Base-by-base conservation (phyloP, 2,329 filamentous ascomycete species). In the Fusarium clavum region DNA sequence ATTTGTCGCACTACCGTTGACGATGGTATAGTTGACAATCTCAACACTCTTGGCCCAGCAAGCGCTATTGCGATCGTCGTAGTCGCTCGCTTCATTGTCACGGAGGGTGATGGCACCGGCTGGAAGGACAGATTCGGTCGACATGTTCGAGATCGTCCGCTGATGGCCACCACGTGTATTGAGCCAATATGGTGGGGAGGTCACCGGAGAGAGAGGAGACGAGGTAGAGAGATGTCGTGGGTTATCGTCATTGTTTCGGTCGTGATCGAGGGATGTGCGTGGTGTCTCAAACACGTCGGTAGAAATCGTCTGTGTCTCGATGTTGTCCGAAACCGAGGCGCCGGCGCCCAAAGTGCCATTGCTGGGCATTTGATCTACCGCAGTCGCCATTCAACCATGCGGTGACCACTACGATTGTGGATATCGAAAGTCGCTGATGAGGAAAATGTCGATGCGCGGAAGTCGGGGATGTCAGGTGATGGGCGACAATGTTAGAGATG, bases 11-110 rank as follows among this genome's bases (percentile, higher is more conserved):
- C 85, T 85, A 53, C 86, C 84, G 63, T 88, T 87, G 47, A 91
- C 84, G 22, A 88, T 73, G 13, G 86, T 86, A 76, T 87, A 81
- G 74, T 88, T 86, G 40, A 84, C 82, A 44, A 91, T 84, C 70
- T 87, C 83, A 57, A 90, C 89, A 76, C 87, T 89, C 79, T 83
- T 86, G 30, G 89, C 89, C 89, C 89, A 91, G 78, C 88, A 91
- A 14, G 87, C 87, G 64, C 82, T 84, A 76, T 87, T 87, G 63
- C 83, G 80, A 53, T 84, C 84, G 65, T 85, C 81, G 52, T 82
- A 78, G 46, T 84, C 84, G 64, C 81, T 84, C 34, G 82, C 83
- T 70, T 90, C 88, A 77, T 91, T 90, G 76, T 91, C 89, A 67
- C 85, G 86, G 63, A 91, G 80, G 10, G 84, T 88, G 71, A 91